phyloP scores from a whole-genome alignment of 331 rosid species.

The Quercus tomentella region DNA sequence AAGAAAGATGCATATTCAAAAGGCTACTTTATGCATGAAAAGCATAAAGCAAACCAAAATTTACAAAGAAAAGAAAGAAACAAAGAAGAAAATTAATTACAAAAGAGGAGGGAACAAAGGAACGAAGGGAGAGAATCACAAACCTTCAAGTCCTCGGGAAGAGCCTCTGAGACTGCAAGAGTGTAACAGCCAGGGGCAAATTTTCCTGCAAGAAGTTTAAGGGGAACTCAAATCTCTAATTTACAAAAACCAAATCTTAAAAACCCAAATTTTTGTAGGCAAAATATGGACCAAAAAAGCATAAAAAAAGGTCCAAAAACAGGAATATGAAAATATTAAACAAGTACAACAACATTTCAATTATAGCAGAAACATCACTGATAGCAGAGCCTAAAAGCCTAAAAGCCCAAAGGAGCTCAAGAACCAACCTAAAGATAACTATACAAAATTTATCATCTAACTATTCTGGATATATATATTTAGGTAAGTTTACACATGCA shows the following conservation, averaged over 20 bases:
- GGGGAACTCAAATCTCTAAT: conserved; percentile 2
- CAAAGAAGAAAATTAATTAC: too few species aligned
- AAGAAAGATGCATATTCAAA: too few species aligned
- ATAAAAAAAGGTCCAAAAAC: neutral
- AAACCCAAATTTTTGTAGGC: neutral
- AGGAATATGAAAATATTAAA: neutral
- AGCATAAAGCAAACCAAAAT: too few species aligned
- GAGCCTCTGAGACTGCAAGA: conserved; percentile 96
- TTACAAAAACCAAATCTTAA: neutral
- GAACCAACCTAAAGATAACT: neutral
- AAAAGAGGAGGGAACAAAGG: too few species aligned
- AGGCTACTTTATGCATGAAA: too few species aligned
- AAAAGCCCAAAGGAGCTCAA: neutral
- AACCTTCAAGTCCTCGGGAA: conserved; percentile 94
- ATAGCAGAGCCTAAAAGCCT: neutral
- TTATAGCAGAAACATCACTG: neutral
- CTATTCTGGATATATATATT: neutral
- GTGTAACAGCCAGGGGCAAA: conserved; percentile 90
- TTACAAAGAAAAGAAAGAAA: too few species aligned
- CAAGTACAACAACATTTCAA: neutral
- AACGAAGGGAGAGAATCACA: neutral
- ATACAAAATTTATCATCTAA: neutral
- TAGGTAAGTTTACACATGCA: too few species aligned
- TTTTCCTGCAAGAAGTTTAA: conserved; percentile 47
- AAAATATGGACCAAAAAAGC: neutral